Conservation (phyloP, 2,329 filamentous ascomycete species). For the Leptodontidium sp. region DNA sequence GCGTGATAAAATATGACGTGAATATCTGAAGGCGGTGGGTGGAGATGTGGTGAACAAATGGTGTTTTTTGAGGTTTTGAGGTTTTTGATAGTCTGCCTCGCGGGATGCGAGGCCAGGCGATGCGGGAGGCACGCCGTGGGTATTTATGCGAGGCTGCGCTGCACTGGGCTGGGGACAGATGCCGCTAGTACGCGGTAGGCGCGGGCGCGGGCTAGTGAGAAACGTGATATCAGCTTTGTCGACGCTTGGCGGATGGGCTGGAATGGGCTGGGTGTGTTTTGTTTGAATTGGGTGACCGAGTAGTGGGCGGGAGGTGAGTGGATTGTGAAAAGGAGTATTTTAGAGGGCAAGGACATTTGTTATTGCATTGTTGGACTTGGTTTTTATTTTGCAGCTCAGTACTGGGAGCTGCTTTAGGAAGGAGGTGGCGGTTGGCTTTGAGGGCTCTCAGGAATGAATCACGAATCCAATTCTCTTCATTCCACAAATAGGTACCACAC, state of each 20-base stretch:
- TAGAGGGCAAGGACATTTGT: too few relatives aligned
- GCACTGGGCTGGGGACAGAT: slow-evolving; percentile 21
- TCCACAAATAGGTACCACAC: not conserved
- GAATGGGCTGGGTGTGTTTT: not conserved
- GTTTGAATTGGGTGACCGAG: too few relatives aligned
- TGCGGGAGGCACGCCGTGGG: slow-evolving; percentile 13
- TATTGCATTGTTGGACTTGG: too few relatives aligned
- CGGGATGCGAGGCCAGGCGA: slow-evolving; percentile 24
- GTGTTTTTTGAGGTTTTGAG: not conserved
- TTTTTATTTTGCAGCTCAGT: too few relatives aligned
- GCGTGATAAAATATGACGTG: not conserved
- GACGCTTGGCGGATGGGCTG: not conserved
- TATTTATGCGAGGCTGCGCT: slow-evolving; percentile 39
- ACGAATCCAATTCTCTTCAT: not conserved
- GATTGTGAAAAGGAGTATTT: too few relatives aligned
- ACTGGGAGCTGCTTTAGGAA: not conserved
- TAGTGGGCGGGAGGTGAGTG: too few relatives aligned
- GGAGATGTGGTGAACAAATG: not conserved
- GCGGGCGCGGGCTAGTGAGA: slow-evolving; percentile 5
- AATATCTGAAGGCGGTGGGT: not conserved
- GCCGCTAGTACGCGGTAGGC: slow-evolving; percentile 16
- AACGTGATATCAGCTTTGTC: slow-evolving; percentile 23
- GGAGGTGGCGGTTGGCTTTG: not conserved
- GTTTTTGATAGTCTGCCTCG: slow-evolving; percentile 18
- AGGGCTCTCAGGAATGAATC: not conserved